A percentile compares a stretch with the other conserved stretches of the same genome.
phyloP scores from a whole-genome alignment of 257 asterid species.

The Linaria vulgaris region DNA sequence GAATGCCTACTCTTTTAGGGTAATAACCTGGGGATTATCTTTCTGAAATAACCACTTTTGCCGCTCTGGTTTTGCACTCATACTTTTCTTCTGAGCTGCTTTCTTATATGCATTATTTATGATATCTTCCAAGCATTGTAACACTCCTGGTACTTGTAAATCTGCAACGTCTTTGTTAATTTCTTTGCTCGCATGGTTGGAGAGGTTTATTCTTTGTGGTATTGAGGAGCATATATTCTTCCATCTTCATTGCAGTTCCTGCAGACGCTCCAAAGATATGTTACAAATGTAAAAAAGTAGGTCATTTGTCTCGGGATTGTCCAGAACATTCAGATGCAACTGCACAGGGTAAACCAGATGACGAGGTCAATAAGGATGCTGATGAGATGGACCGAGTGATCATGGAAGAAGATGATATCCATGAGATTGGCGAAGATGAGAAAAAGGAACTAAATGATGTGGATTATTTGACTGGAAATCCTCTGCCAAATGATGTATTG shows the following conservation, averaged over 20 bases:
- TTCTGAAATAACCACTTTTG: not conserved
- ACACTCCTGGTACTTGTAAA: not conserved
- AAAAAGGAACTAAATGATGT: constrained; percentile 76
- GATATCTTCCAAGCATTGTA: not conserved
- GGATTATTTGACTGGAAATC: constrained; percentile 94
- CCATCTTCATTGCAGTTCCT: constrained; percentile 36
- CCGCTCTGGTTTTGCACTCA: no score
- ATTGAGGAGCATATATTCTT: constrained; percentile 3
- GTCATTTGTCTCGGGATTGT: constrained; percentile 88
- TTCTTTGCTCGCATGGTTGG: not conserved
- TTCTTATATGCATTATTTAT: no score
- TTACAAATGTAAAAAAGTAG: constrained; percentile 82
- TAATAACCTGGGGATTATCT: not conserved
- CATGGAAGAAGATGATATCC: constrained; percentile 96
- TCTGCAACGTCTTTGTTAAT: not conserved
- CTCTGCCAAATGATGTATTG: constrained; percentile 66
- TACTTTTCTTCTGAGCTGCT: no score
- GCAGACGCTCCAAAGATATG: constrained; percentile 73
- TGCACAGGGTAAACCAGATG: constrained; percentile 37
- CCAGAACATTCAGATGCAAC: constrained; percentile 57
- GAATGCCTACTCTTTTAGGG: not conserved
- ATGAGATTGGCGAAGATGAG: constrained; percentile 98
- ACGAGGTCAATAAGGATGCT: constrained; percentile 28
- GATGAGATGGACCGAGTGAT: constrained; percentile 58
- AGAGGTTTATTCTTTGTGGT: constrained; percentile 6